Evolutionary conservation across 2,329 filamentous ascomycete species (phyloP), one percentile per base, ranked within the genome.

Genomic region (Pezicula radicicola): DNA sequence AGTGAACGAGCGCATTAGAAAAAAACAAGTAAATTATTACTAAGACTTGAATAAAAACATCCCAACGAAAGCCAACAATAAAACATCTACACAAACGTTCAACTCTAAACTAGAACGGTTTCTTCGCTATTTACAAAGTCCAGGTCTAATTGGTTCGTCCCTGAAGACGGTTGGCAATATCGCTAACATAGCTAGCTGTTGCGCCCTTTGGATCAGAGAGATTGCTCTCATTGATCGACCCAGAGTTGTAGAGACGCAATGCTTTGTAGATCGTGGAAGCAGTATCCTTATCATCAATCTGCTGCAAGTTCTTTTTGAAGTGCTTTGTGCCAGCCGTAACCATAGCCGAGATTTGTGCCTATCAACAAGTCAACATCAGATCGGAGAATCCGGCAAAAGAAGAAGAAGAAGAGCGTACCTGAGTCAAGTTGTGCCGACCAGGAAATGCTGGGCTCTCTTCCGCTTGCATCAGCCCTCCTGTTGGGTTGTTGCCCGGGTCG

Each of bases 381-480:
- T 25, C 25, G 4, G 25, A 50, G 16, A 28, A 15, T n/a, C 9
- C 35, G 43, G 8, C 4, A n/a, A 19, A 15, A 40, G 18, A 15
- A 33, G 21, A 41, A 13, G 25, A 48, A 33, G n/a, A 28, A 21
- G 12, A 27, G 43, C 51, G 18, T 53, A 69, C 67, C 60, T 69
- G 65, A 33, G 57, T 54, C 42, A 70, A 59, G 13, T 62, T 61
- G 45, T 65, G 63, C 52, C 64, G 43, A 18, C 68, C 68, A 0
- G 65, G 64, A 54, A 66, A 72, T 2, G 67, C 68, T 5, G 63
- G 64, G 53, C 67, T 67, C 33, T 65, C 68, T 30, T 61, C 61
- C 44, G 65, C 66, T 59, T 73, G 70, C 71, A 74, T 72, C 37
- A 73, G 59, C n/a, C 71, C 70, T 15, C 66, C 69, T 3, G 68